These are phyloP conservation scores for Naumovozyma castellii DNA, from an alignment of 805 yeast genomes.

Conservation along the genomic window DNA sequence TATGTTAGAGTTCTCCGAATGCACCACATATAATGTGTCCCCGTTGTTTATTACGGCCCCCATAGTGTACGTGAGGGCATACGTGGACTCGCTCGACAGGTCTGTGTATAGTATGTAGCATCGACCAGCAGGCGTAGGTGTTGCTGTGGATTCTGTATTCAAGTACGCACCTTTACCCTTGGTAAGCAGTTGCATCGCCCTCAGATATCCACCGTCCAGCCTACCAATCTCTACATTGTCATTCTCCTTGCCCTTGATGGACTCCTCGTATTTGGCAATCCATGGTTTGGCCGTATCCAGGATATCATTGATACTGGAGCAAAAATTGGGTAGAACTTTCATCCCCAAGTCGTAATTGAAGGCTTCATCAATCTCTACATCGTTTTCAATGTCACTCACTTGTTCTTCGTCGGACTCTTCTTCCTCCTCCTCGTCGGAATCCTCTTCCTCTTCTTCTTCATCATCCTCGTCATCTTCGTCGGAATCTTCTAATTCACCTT, in stretches of 20 bases:
- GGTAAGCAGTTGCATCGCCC: conserved; percentile 17
- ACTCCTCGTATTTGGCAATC: conserved; percentile 20
- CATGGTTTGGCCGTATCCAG: conserved; percentile 26
- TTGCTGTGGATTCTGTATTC: conserved; percentile 24
- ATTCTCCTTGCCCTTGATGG: conserved; percentile 28
- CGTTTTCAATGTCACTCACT: conserved; percentile 31
- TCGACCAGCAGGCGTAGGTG: conserved; percentile 24
- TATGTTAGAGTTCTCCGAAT: conserved; percentile 16
- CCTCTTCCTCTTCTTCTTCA: conserved; percentile 54
- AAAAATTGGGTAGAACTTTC: conserved; percentile 28
- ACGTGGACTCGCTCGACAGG: conserved; percentile 69
- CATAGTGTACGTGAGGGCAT: conserved; percentile 80
- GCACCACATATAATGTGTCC: conserved; percentile 63
- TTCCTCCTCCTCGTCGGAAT: conserved; percentile 25
- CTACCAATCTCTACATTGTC: conserved; percentile 23
- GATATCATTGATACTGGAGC: conserved; percentile 20
- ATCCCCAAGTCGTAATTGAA: conserved; percentile 27
- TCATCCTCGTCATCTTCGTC: conserved; percentile 32
- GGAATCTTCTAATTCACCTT: conserved; percentile 5
- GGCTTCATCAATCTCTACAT: conserved; percentile 24
- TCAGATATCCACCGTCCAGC: conserved; percentile 22
- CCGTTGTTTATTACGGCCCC: conserved; percentile 81
- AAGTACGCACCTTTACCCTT: conserved; percentile 7
- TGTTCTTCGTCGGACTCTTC: conserved; percentile 35
- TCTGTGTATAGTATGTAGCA: conserved; percentile 59